phyloP scores from a whole-genome alignment of 768 basidiomycete species.

The Amanita exitialis region DNA sequence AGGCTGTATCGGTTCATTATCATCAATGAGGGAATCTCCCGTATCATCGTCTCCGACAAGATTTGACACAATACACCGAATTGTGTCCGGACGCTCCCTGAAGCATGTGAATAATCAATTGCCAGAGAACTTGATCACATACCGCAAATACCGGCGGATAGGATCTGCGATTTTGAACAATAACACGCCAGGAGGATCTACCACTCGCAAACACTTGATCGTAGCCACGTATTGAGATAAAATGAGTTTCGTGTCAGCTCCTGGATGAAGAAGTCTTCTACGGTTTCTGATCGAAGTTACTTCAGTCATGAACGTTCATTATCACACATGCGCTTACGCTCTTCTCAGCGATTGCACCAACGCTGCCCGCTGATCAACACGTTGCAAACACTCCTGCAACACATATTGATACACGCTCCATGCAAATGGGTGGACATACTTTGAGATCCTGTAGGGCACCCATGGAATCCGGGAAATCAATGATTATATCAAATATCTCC shows the following conservation, averaged over 20 bases:
- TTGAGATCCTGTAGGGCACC: conserved; percentile 81
- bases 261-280: conserved; percentile 88
- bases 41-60: conserved; percentile 81
- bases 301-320: neutral
- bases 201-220: conserved; percentile 80
- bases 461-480: conserved; percentile 84
- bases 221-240: conserved; percentile 85
- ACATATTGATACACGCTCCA: neutral
- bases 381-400: conserved; percentile 61
- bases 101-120: neutral
- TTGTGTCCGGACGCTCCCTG: conserved; percentile 86
- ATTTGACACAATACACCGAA: conserved; percentile 85
- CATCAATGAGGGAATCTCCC: conserved; percentile 74
- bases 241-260: conserved; percentile 89
- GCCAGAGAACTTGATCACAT: conserved; percentile 7
- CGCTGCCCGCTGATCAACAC: conserved; percentile 70
- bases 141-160: conserved; percentile 84
- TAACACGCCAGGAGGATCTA: conserved; percentile 90
- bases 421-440: conserved; percentile 25
- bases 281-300: conserved; percentile 45
- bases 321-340: conserved; percentile 41
- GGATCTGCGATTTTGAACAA: conserved; percentile 92
- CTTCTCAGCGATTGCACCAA: conserved; percentile 72
- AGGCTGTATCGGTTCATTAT: conserved; percentile 71
- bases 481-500: conserved; percentile 94